Base-by-base conservation (phyloP, 2,329 filamentous ascomycete species). In the Fusarium sp. region DNA sequence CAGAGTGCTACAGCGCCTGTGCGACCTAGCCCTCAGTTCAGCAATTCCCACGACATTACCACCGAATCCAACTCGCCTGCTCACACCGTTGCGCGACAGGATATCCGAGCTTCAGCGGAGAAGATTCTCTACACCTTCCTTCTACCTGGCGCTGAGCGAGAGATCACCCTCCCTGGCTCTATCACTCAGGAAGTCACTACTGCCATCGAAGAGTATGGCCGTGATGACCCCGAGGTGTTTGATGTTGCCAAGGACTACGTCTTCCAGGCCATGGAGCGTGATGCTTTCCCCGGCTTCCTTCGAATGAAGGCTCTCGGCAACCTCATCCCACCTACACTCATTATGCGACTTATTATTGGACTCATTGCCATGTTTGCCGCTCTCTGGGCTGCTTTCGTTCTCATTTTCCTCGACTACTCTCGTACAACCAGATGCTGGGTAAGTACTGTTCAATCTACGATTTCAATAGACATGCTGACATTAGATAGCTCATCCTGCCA, bases 71-170 rank as follows among this genome's bases (percentile, higher is more conserved):
- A 90, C 76, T 97, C 94, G 14, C 93, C 94, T 0, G 89, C 90
- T 5, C 92, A 97, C 76, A 92, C 91, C 1, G 94, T 98, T 43
- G 89, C 91, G n/a, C 88, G 96, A 68, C 90, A 94, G 67, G 96
- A 99, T 76, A 94, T 99, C 72, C 89, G 94, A 59, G 92, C 94
- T 11, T 97, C 94, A 5, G 97, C 97, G 0, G 96, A 98, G 83
- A 98, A 97, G 86, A 98, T 99, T 51, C 87, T 99, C n/a, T 99
- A 98, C 82, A 98, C 95, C 2, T 99, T 96, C 77, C 86, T 99
- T 7, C 88, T 99, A 3, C 94, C 95, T 1, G 95, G 94, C n/a
- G 93, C 96, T 0, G 96, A 99, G 82, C 90, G 97, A 72, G 96
- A 99, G 81, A 98, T 99, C 72, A 94, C 95, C 46, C 87, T 99